phyloP scores from a whole-genome alignment of 2,329 filamentous ascomycete species.

The Ophiosphaerella narmari region DNA sequence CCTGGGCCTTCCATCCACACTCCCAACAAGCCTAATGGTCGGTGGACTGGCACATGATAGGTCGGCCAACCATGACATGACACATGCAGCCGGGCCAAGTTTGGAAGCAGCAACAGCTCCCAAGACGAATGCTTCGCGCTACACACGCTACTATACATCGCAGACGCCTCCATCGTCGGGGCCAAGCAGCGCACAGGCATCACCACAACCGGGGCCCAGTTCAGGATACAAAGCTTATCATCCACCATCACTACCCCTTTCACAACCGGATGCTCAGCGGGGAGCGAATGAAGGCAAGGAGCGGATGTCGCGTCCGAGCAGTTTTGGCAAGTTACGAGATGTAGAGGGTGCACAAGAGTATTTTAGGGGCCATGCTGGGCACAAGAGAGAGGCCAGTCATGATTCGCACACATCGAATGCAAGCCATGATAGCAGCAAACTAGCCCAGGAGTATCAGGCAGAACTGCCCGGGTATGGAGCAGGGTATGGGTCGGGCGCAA shows the following conservation, averaged over 20 bases:
- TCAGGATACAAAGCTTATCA: slow-evolving; percentile 30
- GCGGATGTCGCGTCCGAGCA: background rate
- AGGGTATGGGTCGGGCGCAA: slow-evolving; percentile 15
- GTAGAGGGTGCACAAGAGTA: slow-evolving; percentile 4
- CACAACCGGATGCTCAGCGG: slow-evolving; percentile 3
- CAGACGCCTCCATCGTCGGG: slow-evolving; percentile 7
- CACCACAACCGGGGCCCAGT: slow-evolving; percentile 10
- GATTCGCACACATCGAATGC: slow-evolving; percentile 17
- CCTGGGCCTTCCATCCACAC: slow-evolving; percentile 1
- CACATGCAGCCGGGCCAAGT: too few species aligned
- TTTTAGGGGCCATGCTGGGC: background rate
- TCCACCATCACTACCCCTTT: slow-evolving; percentile 7
- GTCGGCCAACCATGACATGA: background rate
- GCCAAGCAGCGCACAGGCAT: slow-evolving; percentile 7
- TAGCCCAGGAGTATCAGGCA: slow-evolving; percentile 32
- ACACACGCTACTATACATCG: slow-evolving; percentile 17
- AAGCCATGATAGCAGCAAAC: slow-evolving; percentile 21
- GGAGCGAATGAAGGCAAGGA: background rate
- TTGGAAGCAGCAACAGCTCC: background rate
- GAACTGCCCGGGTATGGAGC: slow-evolving; percentile 25
- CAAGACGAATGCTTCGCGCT: slow-evolving; percentile 8
- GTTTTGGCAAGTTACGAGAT: background rate
- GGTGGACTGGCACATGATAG: slow-evolving; percentile 16
- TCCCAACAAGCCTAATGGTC: slow-evolving; percentile 28
- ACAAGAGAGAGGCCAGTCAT: background rate